Conservation (phyloP, 495 filamentous ascomycete species). For the Geoglossum glabrum region DNA sequence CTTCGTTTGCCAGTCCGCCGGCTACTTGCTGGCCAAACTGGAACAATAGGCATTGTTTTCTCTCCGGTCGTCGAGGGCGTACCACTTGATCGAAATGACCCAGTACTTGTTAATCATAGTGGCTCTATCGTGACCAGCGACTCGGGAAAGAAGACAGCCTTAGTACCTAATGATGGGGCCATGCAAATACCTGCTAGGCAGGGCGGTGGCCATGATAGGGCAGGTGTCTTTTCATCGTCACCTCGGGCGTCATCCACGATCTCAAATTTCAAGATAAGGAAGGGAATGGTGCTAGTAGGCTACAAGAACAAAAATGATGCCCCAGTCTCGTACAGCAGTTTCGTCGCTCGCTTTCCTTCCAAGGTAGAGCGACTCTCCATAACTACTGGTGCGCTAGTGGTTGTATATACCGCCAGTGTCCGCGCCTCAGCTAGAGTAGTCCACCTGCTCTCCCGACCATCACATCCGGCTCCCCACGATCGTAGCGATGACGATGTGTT, state of each 20-base stretch:
- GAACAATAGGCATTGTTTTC: slow-evolving; percentile 66
- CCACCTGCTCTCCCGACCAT: slow-evolving; percentile 13
- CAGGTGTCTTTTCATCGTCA: neutral
- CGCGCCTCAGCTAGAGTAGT: slow-evolving; percentile 55
- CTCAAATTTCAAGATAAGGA: slow-evolving; percentile 30
- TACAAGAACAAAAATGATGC: slow-evolving; percentile 13
- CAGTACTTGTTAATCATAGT: neutral
- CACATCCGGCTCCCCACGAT: slow-evolving; percentile 2
- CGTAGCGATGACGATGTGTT: slow-evolving; percentile 33
- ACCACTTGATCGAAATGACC: neutral
- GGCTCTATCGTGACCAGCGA: neutral
- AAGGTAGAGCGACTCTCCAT: slow-evolving; percentile 22
- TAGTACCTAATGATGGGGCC: neutral
- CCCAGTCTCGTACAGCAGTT: slow-evolving; percentile 26
- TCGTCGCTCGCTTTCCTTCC: slow-evolving; percentile 30
- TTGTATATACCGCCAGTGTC: slow-evolving; percentile 74
- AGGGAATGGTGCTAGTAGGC: slow-evolving; percentile 63
- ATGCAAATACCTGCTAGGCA: neutral
- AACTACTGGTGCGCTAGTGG: slow-evolving; percentile 41
- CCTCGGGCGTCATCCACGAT: slow-evolving; percentile 12
- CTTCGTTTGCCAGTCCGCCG: slow-evolving; percentile 65
- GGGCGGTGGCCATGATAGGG: neutral
- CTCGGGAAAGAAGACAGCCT: neutral
- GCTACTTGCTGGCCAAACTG: slow-evolving; percentile 64
- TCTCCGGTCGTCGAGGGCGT: neutral